Evolutionary conservation across 73 alveolate genomes (phyloP), one percentile per base, ranked within the genome.

Genomic region (Breviolum minutum): DNA sequence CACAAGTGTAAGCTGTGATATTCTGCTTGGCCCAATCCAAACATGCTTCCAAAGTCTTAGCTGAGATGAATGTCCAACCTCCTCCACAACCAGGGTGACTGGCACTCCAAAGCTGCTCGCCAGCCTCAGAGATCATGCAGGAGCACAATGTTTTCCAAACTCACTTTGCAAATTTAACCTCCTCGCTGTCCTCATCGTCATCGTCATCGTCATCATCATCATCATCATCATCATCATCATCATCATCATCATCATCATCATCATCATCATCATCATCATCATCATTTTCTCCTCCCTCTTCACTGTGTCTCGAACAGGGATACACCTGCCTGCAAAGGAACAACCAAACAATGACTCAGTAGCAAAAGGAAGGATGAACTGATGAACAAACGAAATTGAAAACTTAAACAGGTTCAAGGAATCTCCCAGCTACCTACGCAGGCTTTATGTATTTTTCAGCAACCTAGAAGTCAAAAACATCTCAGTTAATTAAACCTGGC

Each of bases 71-170:
- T 40, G 54, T 40, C 89, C 89, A 22, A 80, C 98, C 98, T 92
- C 98, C 69, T 92, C 98, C 7, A 92, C 87, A 19, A 92, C 98
- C 91, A 92, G 68, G 66, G 61, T 76, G 62, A 62, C 81, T 30
- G 98, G 98, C 69, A 92, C 90, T 16, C 91, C 98, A 61, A 74
- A 76, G 90, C 98, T 92, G 98, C 98, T 92, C 8, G 98, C 98
- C 2, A 92, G 90, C 98, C 98, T 92, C 22, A 13, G 30, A 13
- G 60, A 40, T 73, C 82, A 19, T 16, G 48, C 30, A 73, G 27
- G 26, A 40, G 54, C 54, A 40, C 54, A 40, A 40, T 40, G 54
- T 40, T 40, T 3, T 3, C 54, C 54, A 40, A 40, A 40, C 3
- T 40, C 10, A n/a, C 77, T 69, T 8, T 69, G 77, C 77, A 6